Conservation (phyloP, 768 basidiomycete species). For the Omphalotus guepiniiformis region DNA sequence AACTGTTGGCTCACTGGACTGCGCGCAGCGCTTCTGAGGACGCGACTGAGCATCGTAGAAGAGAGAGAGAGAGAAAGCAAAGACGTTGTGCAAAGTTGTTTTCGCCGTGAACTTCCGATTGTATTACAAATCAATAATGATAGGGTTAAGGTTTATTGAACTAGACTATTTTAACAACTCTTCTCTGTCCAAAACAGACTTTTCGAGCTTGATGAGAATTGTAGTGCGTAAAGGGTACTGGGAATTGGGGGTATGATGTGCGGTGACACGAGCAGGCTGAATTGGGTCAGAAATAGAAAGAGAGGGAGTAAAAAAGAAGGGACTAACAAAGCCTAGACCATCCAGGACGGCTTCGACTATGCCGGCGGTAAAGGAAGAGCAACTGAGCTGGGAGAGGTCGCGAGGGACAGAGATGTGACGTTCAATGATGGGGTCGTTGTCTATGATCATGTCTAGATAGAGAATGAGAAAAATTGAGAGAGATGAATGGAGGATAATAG, state of each 20-base stretch:
- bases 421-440: slow-evolving; percentile 92
- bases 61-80: slow-evolving; percentile 1
- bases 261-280: slow-evolving; percentile 94
- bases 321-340: slow-evolving; percentile 86
- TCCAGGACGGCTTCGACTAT: slow-evolving; percentile 97
- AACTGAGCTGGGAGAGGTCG: slow-evolving; percentile 91
- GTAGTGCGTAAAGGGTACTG: slow-evolving; percentile 83
- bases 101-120: slow-evolving; percentile 12
- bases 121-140: too few species aligned
- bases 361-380: slow-evolving; percentile 96
- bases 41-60: slow-evolving; percentile 36
- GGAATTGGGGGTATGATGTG: slow-evolving; percentile 84
- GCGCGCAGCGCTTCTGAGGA: slow-evolving; percentile 36
- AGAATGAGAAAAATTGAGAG: slow-evolving; percentile 3
- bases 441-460: slow-evolving; percentile 88
- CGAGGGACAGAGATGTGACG: slow-evolving; percentile 90
- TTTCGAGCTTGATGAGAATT: slow-evolving; percentile 96
- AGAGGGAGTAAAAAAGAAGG: not conserved
- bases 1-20: slow-evolving; percentile 27
- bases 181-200: slow-evolving; percentile 89
- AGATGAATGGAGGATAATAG: too few species aligned
- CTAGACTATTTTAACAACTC: slow-evolving; percentile 41
- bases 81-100: too few species aligned
- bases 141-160: too few species aligned
- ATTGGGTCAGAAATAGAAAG: slow-evolving; percentile 9